Conservation (phyloP, 306 rosid genomes). For the Sechiopsis laciniata region DNA sequence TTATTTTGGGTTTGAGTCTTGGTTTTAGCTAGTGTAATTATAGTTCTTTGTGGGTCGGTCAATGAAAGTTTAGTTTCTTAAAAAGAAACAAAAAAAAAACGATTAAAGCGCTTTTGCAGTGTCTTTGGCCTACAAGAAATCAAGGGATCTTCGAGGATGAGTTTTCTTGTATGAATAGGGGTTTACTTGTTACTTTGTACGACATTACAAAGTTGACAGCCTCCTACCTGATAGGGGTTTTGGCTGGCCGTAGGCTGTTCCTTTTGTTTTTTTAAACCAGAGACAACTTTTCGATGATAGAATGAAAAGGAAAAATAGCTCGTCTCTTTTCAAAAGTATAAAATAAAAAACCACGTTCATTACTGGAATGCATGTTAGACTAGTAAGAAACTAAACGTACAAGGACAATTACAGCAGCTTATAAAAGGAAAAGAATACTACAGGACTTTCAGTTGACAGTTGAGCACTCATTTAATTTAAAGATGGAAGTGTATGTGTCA, state of each 20-base stretch:
- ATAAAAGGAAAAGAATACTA: neutral
- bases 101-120: neutral
- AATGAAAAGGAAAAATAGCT: no score
- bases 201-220: no score
- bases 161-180: no score
- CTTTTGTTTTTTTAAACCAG: neutral
- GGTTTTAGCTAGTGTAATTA: no score
- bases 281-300: no score
- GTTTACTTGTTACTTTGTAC: no score
- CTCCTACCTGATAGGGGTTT: neutral
- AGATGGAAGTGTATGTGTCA: neutral
- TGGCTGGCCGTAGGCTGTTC: neutral
- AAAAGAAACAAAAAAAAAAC: no score
- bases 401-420: neutral
- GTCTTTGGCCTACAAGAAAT: neutral
- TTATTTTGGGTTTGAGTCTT: no score
- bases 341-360: neutral
- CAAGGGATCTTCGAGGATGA: neutral
- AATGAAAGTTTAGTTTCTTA: no score
- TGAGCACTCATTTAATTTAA: neutral
- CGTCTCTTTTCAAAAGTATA: no score
- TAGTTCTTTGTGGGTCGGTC: no score
- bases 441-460: slow-evolving; percentile 4
- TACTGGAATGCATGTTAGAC: neutral
- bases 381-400: neutral